Evolutionary conservation across 805 yeast species (phyloP), one percentile per base, ranked within the genome.

Genomic region (Yueomyces sinensis): DNA sequence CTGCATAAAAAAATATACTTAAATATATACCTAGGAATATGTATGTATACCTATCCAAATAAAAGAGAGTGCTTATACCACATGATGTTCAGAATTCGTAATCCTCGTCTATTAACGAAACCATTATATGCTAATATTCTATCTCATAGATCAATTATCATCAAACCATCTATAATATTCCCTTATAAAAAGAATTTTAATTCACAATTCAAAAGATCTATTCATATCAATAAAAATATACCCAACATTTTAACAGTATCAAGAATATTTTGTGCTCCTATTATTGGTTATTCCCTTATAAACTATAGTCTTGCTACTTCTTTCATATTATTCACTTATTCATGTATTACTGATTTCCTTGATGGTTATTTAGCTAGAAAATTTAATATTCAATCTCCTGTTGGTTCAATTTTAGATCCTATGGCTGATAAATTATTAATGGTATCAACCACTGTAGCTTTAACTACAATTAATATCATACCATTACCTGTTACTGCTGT

Each of bases 381-480:
- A 39, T 89, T 58, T 62, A 75, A 83, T 37, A 63, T 80, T 68
- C 70, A 74, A 47, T 76, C 95, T 1, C 77, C 82, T 1, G 70
- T 86, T 5, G 99, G 99, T 0, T 78, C 95, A 0, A 76, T 91
- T 13, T 63, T 93, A 24, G 99, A 91, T 49, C 99, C 99, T 0
- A 66, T 84, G 61, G 99, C 98, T 0, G 99, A 91, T 53, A 91
- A 91, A 53, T 63, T 81, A 13, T 64, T 91, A 32, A 86, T 91
- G 95, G 69, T 89, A 16, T 73, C 82, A 0, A 74, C 94, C 34
- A 87, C 97, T 0, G 65, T 76, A 0, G 74, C 94, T 34, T 59
- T 91, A 37, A 75, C 89, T 0, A 68, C 47, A 16, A 76, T 44
- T 61, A 76, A 11, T 67, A 75, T 33, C 64, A 78, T 91, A 47